Evolutionary conservation across 2,329 filamentous ascomycete species (phyloP), one percentile per base, ranked within the genome.

Genomic region (Fusarium luffae): DNA sequence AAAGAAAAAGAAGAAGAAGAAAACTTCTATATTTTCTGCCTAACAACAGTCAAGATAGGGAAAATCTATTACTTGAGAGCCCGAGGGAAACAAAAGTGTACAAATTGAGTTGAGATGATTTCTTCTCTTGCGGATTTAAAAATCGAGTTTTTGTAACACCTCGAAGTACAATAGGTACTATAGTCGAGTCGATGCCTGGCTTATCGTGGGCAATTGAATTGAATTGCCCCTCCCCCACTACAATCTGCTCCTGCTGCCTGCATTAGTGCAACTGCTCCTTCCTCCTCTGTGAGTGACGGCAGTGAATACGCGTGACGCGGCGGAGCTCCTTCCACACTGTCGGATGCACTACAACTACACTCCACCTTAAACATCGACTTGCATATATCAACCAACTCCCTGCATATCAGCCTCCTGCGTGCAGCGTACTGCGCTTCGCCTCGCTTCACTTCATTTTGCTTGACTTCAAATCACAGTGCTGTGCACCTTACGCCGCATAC

Each of bases 281-380:
- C 47, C 16, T n/a, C 34, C 34, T 37, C 25, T 48, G 10, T 48
- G 19, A 30, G 42, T 28, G 23, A 18, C 49, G 49, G 37, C 32
- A 32, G 27, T 64, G 51, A 50, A 50, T 51, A 65, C 69, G 63
- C 69, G 69, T 72, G 69, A 72, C 67, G 59, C 69, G 69, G 59
- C 64, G 40, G 54, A 62, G 51, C 55, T 71, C 57, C 51, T 72
- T 67, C 62, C 69, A 55, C 59, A 48, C 69, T 59, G 48, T 54
- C 46, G 54, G 66, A 41, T 54, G 23, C 44, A 30, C 48, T 66
- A 32, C 57, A 30, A 30, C 28, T 54, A 54, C 41, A 47, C 28
- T 47, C 43, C 28, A 48, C 19, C 16, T 32, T 48, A 18, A 47
- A 34, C 41, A 25, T 32, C 19, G 23, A 32, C 51, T 55, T 28